Base-by-base conservation (phyloP, 148 eudicot species). In the Dysphania ambrosioides region DNA sequence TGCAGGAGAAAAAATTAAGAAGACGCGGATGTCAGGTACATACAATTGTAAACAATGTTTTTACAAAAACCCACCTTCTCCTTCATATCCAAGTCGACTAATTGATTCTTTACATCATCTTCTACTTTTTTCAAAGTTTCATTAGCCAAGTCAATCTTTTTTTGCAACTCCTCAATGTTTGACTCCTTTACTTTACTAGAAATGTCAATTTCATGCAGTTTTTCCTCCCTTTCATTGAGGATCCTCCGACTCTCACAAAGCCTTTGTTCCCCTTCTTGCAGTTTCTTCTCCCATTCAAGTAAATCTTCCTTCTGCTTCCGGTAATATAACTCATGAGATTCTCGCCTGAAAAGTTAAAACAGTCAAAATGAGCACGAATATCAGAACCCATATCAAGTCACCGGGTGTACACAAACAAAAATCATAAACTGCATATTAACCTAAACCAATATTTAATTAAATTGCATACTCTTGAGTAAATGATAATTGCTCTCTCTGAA, bases 241-340 rank as follows among this genome's bases (percentile, higher is more conserved):
- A 73, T 70, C 79, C 94, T 89, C 68, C 97, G 80, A 71, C 79
- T 79, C 78, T 87, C 88, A 71, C 86, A 82, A 36, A 92, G 77
- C 73, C 85, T 85, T 79, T 86, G 90, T 83, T 96, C 99, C 27
- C 81, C 84, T 73, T 90, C 97, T 73, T 96, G 97, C 68, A 96
- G 79, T 65, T 87, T 90, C 70, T 76, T 89, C 82, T 92, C 99
- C 99, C 97, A 89, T 41, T 86, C 88, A 42, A 66, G 68, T 74
- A 96, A 59, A 81, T 89, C 99, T 67, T 89, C 80, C 80, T 88
- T 92, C 65, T 90, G 88, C 79, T 86, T 92, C 40, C 75, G 76
- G 35, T 79, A 70, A 71, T 78, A 77, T 29, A 83, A 75, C 64
- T 89, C 93, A 75, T 91, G 96, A 15, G 85, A 85, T 77, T 89